phyloP scores from a whole-genome alignment of 441 rosid genomes.

The Euphorbia celastroides region DNA sequence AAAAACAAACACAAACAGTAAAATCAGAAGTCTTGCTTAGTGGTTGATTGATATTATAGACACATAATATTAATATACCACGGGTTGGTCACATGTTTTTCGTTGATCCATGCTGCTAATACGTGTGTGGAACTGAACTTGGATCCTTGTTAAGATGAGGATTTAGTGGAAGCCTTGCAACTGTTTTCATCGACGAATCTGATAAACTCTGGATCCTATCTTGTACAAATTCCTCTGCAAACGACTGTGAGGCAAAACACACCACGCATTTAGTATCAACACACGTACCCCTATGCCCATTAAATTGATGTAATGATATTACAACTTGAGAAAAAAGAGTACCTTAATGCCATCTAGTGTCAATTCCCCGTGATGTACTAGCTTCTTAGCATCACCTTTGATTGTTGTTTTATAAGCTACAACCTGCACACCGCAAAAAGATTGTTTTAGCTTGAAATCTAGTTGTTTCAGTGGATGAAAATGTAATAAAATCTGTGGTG shows the following conservation, averaged over 20 bases:
- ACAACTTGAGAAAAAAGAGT: background rate
- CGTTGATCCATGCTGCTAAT: background rate
- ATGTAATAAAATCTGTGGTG: background rate
- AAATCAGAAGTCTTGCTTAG: no score
- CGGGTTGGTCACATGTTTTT: no score
- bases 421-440: background rate
- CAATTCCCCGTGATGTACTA: slow-evolving; percentile 23
- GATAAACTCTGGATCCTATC: slow-evolving; percentile 10
- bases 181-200: slow-evolving; percentile 12
- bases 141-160: background rate
- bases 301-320: no score
- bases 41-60: no score
- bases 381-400: slow-evolving; percentile 14
- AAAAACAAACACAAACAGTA: no score
- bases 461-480: background rate
- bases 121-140: background rate
- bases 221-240: slow-evolving; percentile 27
- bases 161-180: slow-evolving; percentile 9
- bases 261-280: background rate
- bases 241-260: slow-evolving; percentile 14
- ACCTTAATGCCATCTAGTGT: slow-evolving; percentile 29
- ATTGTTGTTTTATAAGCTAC: background rate
- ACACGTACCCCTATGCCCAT: background rate
- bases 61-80: no score
- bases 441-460: background rate